Base-by-base conservation (phyloP, 2,329 filamentous ascomycete genomes). In the Coniochaeta ligniaria region DNA sequence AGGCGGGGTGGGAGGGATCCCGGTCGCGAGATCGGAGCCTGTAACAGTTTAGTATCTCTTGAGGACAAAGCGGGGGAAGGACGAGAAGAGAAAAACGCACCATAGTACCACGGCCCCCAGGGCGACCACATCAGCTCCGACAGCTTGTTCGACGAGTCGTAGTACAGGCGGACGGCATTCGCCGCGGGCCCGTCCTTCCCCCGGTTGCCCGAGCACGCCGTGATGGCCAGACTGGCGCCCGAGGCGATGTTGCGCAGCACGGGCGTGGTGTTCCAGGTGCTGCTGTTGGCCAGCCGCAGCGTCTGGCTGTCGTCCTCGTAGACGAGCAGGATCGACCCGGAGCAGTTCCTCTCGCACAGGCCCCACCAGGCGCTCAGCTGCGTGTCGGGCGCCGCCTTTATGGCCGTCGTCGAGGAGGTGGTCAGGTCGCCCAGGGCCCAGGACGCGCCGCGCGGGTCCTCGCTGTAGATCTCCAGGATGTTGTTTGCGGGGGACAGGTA, bases 301-400 rank as follows among this genome's bases (percentile, higher is more conserved):
- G 24, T 22, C 50, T 57, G 50, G 52, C 38, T 57, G 35, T 55
- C 38, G 52, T 60, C 52, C 52, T 60, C 59, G 36, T 60, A 60
- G 52, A 57, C 28, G 28, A 60, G 33, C 12, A 31, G 43, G 22
- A 57, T 60, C 16, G 43, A 22, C 3, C 41, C 33, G 17, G 50
- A 57, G 52, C 52, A 60, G 52, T 60, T 60, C 36, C 9, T 35
- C 14, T 28, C 59, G 59, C 59, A 60, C 52, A 56, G 38, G 17
- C 35, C 28, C 59, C 59, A 60, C 59, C 59, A 60, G 11, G 52
- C 52, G 28, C 47, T 33, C 3, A 60, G 52, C 59, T 38, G 28
- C 50, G 59, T 45, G 35, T 38, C 28, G 59, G 36, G 12, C 20
- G n/a, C 59, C 16, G 52, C 20, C 59, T 60, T 55, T 36, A 57